These are phyloP conservation scores for Hibiscus mutabilis DNA, from an alignment of 345 rosid species.

Conservation along the genomic window DNA sequence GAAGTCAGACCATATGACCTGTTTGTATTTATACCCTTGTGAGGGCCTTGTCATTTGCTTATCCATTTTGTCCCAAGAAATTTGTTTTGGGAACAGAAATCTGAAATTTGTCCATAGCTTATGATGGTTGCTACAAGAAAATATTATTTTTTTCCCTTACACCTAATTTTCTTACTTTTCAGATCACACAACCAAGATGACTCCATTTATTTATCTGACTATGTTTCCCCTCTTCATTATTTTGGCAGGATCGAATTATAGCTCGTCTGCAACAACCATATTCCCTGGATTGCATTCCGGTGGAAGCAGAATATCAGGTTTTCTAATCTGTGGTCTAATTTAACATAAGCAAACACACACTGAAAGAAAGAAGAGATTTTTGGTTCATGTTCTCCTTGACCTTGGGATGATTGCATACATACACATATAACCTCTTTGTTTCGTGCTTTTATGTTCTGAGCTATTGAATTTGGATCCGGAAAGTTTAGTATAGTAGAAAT, in stretches of 20 bases:
- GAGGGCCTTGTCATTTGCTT: neutral
- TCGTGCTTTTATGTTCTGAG: neutral
- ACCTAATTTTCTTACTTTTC: neutral
- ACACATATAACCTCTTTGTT: neutral
- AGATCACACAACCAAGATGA: neutral
- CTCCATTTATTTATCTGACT: neutral
- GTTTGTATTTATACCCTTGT: neutral
- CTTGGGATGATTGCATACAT: constrained; percentile 4
- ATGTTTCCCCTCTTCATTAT: constrained; percentile 1
- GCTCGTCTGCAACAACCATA: constrained; percentile 98
- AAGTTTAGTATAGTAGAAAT: neutral
- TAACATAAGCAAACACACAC: neutral
- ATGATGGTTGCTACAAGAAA: neutral
- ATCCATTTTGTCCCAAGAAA: neutral
- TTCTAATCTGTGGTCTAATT: constrained; percentile 4
- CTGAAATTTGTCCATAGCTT: neutral
- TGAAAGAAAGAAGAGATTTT: neutral
- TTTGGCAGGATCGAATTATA: constrained; percentile 83
- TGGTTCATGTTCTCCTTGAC: neutral
- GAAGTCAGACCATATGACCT: neutral
- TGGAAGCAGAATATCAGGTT: constrained; percentile 99
- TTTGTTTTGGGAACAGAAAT: neutral
- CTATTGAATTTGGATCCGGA: neutral
- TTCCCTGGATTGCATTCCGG: constrained; percentile 97
- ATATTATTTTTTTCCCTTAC: neutral